These are phyloP conservation scores for Acanthochlamys bracteata DNA, from an alignment of 106 monocot species.

Conservation along the genomic window DNA sequence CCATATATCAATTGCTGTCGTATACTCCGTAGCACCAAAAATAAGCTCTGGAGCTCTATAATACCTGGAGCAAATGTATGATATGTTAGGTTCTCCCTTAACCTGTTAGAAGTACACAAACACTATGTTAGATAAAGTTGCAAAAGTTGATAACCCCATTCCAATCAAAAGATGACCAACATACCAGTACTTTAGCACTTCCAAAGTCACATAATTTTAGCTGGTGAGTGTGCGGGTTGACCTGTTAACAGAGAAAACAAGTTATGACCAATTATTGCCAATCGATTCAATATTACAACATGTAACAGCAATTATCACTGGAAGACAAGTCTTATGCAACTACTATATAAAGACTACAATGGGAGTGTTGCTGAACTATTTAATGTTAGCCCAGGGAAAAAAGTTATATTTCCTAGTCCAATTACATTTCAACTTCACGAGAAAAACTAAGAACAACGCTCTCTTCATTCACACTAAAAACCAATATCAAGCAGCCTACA, in stretches of 20 bases:
- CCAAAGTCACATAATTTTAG: constrained; percentile 31
- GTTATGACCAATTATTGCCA: background rate
- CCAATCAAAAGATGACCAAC: background rate
- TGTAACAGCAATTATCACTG: too few relatives aligned
- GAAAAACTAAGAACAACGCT: too few relatives aligned
- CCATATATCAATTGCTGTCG: constrained; percentile 36
- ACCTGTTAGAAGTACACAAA: constrained; percentile 7
- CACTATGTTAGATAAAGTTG: background rate
- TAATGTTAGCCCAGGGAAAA: too few relatives aligned
- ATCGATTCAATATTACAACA: too few relatives aligned
- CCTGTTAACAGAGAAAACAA: constrained; percentile 14
- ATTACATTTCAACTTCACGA: too few relatives aligned
- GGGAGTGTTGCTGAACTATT: too few relatives aligned
- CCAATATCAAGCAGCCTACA: too few relatives aligned
- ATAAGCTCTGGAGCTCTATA: constrained; percentile 18
- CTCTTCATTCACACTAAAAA: too few relatives aligned
- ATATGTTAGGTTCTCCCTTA: constrained; percentile 18
- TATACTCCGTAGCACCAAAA: constrained; percentile 27
- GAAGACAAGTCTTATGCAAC: too few relatives aligned
- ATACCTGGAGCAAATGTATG: constrained; percentile 17
- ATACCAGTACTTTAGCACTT: constrained; percentile 44
- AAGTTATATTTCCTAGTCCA: too few relatives aligned
- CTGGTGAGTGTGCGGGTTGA: constrained; percentile 33
- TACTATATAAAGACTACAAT: too few relatives aligned
- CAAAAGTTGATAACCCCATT: background rate